A percentile compares a stretch with the other conserved stretches of the same genome.
Conservation (phyloP, 495 filamentous ascomycete species). For the Aspergillus haitiensis region DNA sequence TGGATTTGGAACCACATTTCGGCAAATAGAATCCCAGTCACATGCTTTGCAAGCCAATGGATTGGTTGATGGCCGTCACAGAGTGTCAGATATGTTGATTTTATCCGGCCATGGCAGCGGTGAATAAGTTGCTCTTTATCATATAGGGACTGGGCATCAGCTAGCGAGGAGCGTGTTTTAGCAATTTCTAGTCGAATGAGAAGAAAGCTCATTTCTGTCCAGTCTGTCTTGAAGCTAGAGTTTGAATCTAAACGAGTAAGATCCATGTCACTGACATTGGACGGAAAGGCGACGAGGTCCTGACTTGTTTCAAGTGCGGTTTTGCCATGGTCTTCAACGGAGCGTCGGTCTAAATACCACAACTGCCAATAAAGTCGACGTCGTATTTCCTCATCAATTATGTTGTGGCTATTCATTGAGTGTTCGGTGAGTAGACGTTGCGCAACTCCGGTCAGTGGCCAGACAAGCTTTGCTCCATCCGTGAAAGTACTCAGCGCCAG, state of each 20-base stretch:
- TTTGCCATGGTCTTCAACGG: constrained; percentile 10
- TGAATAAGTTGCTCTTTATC: background rate
- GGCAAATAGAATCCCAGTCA: constrained; percentile 11
- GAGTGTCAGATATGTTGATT: constrained; percentile 12
- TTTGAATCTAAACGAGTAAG: background rate
- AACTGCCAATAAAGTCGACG: constrained; percentile 18
- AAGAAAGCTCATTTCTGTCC: constrained; percentile 20
- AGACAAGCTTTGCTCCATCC: constrained; percentile 11
- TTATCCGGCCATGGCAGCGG: constrained; percentile 12
- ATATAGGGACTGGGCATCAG: background rate
- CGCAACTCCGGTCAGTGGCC: constrained; percentile 13
- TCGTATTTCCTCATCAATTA: constrained; percentile 11
- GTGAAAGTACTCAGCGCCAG: constrained; percentile 5
- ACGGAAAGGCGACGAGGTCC: background rate
- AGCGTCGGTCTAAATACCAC: constrained; percentile 19
- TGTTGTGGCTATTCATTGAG: constrained; percentile 2
- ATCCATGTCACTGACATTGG: constrained; percentile 13
- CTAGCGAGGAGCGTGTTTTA: background rate
- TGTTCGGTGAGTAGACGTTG: constrained; percentile 5
- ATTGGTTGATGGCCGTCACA: constrained; percentile 12
- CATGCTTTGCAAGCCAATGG: constrained; percentile 19
- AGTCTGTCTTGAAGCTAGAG: background rate
- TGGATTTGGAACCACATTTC: constrained; percentile 20
- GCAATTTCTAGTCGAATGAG: constrained; percentile 18
- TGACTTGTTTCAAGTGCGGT: background rate